Base-by-base conservation (phyloP, 2,329 filamentous ascomycete genomes). In the Neophaeococcomyces mojaviensis region DNA sequence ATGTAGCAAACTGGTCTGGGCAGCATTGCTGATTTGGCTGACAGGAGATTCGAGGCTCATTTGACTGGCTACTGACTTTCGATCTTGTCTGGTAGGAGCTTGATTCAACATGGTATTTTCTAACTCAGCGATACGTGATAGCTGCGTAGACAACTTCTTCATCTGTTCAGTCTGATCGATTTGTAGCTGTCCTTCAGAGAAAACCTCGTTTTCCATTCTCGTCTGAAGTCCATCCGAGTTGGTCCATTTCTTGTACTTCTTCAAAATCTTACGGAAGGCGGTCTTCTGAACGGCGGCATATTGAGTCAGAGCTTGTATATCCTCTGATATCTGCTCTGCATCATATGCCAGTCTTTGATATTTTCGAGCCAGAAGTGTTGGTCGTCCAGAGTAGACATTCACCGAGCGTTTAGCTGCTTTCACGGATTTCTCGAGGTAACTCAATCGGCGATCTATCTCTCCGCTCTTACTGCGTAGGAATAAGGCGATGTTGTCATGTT, bases 191-290 rank as follows among this genome's bases (percentile, higher is more conserved):
- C 50, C 50, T n/a, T 50, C 54, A 10, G 49, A 51, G 38, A 87
- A 70, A 19, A 90, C 67, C 55, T 81, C 76, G 24, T 81, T 74
- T 50, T 77, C 79, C 64, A 92, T 85, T 19, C 81, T 77, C 37
- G 70, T 68, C 49, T 77, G 76, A 18, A 92, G 69, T 0, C 76
- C 72, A 4, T 71, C 71, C 18, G 86, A 88, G 33, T 81, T 80
- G 2, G 86, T 90, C 87, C 87, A 92, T 74, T 88, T 89, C 74
- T 83, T 71, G 66, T 92, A 90, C 61, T 94, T 94, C 63, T 90
- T 92, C 28, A 89, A 69, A 31, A 94, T 82, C 66, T 94, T 94
- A 46, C 79, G 77, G 57, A 94, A 89, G 3, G 84, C 87, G 3
- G 82, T 77, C 8, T 81, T 73, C 60, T 94, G 87, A 2, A 84